Evolutionary conservation across 1,284 basidiomycete species (phyloP).

Genomic region (Irpex lacteus): DNA sequence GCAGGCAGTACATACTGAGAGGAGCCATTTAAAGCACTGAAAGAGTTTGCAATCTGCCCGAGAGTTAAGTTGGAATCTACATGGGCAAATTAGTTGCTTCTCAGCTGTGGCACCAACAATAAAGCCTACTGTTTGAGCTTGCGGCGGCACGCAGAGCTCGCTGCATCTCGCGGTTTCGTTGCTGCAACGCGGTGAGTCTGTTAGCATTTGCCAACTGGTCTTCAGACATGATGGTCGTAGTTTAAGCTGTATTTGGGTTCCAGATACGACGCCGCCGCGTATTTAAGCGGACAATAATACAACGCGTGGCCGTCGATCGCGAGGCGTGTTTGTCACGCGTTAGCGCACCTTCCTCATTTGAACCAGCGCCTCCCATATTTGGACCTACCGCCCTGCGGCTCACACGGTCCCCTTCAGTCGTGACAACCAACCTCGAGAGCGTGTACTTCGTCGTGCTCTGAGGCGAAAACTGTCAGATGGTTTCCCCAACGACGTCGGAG

Average conservation of each 20-base stretch:
- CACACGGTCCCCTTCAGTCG: background rate
- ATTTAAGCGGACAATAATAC: too few relatives aligned
- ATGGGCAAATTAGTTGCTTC: too few relatives aligned
- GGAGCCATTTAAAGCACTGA: background rate
- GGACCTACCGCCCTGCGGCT: background rate
- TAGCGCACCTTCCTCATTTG: background rate
- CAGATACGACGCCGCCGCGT: too few relatives aligned
- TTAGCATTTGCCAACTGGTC: too few relatives aligned
- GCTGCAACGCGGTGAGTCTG: too few relatives aligned
- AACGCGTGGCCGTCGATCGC: background rate
- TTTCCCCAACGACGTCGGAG: slow-evolving; percentile 10
- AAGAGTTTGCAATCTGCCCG: background rate
- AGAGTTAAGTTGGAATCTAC: background rate
- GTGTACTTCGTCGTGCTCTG: background rate
- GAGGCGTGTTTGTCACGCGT: background rate
- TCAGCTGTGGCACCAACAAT: too few relatives aligned
- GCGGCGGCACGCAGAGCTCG: too few relatives aligned
- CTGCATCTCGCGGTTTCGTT: too few relatives aligned
- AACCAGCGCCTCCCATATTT: background rate
- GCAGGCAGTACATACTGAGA: background rate
- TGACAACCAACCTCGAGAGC: background rate
- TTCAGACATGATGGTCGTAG: too few relatives aligned
- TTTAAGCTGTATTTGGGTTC: too few relatives aligned
- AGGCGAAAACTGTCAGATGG: background rate
- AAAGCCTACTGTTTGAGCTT: too few relatives aligned